Percentiles rank a stretch among this genome's conserved stretches.
Evolutionary conservation across 2,329 filamentous ascomycete species (phyloP).

Genomic region (Neofusicoccum umdonicola): DNA sequence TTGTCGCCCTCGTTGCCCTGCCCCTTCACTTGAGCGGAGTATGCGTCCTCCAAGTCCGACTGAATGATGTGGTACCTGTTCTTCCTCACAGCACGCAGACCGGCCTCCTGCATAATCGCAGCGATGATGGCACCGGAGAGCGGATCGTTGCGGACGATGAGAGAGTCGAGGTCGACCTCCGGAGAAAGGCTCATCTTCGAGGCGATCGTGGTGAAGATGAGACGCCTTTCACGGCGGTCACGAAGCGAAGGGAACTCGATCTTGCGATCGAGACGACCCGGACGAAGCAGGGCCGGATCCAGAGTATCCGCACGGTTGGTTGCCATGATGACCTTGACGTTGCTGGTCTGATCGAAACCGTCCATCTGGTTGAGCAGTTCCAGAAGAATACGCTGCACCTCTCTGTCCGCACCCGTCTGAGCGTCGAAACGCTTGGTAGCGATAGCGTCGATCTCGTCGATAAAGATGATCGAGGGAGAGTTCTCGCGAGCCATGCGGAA

Average conservation of each 20-base stretch:
- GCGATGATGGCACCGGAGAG: conserved; percentile 94
- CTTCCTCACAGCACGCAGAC: conserved; percentile 89
- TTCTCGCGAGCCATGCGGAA: conserved; percentile 99
- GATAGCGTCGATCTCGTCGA: conserved; percentile 98
- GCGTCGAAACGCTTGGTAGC: conserved; percentile 99
- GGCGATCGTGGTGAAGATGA: conserved; percentile 98
- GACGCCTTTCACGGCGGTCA: conserved; percentile 87
- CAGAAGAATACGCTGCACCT: conserved; percentile 96
- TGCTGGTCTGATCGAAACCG: conserved; percentile 96
- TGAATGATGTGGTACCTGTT: conserved; percentile 99
- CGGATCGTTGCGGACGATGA: conserved; percentile 96
- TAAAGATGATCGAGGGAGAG: conserved; percentile 97
- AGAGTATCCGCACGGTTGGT: conserved; percentile 97
- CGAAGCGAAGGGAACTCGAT: conserved; percentile 97
- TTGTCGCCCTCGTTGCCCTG: conserved; percentile 62
- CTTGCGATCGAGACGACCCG: conserved; percentile 93
- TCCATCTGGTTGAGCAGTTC: conserved; percentile 99
- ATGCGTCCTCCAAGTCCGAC: conserved; percentile 92
- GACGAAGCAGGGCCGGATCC: conserved; percentile 89
- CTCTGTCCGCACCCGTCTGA: conserved; percentile 94
- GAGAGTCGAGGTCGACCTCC: conserved; percentile 91
- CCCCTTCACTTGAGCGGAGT: conserved; percentile 93
- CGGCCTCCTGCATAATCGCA: conserved; percentile 98
- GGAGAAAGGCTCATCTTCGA: conserved; percentile 95
- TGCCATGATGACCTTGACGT: conserved; percentile 99